Conservation (phyloP, 352 stramenopile species). For the Phytophthora melonis region DNA sequence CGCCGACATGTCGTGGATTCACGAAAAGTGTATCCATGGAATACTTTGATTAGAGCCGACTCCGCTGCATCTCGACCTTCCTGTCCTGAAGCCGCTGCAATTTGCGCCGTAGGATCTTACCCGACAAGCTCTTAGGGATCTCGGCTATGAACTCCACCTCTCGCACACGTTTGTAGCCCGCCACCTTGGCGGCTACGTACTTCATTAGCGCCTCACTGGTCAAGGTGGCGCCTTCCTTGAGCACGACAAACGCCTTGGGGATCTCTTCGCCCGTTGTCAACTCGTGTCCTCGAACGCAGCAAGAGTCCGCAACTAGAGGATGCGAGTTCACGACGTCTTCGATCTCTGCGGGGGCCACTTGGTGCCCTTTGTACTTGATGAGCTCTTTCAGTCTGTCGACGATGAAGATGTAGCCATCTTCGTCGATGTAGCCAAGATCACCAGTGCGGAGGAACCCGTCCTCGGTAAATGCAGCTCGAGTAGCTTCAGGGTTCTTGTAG, state of each 20-base stretch:
- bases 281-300: constrained; percentile 63
- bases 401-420: constrained; percentile 92
- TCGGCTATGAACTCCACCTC: constrained; percentile 86
- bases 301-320: constrained; percentile 76
- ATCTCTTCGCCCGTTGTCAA: constrained; percentile 79
- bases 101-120: constrained; percentile 90
- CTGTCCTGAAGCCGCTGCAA: constrained; percentile 57
- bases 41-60: constrained; percentile 12
- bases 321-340: constrained; percentile 90
- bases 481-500: constrained; percentile 87
- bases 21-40: not conserved
- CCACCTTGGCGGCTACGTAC: constrained; percentile 83
- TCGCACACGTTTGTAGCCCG: constrained; percentile 89
- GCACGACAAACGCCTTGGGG: constrained; percentile 91
- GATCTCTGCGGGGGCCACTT: constrained; percentile 91
- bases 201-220: constrained; percentile 39
- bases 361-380: constrained; percentile 95
- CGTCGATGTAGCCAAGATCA: constrained; percentile 91
- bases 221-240: constrained; percentile 49
- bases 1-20: not conserved
- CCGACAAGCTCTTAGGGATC: constrained; percentile 91
- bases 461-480: constrained; percentile 65
- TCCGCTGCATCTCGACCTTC: constrained; percentile 39
- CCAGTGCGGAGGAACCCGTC: constrained; percentile 89
- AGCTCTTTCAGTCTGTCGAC: constrained; percentile 94